Base-by-base conservation (phyloP, 2,329 filamentous ascomycete species). In the Macrophomina phaseolina region DNA sequence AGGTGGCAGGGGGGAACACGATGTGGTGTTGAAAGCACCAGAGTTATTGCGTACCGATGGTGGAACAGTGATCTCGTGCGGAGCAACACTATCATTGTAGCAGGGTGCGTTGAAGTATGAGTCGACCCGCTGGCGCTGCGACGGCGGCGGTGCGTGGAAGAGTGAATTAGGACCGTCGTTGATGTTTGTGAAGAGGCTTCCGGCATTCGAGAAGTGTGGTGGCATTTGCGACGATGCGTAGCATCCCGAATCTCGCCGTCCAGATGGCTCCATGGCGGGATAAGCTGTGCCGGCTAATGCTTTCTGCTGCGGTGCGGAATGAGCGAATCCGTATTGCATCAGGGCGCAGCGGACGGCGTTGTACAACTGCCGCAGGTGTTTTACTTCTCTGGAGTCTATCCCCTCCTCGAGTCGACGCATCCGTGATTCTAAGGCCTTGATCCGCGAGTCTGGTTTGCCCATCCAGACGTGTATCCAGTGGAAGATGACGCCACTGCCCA, bases 391-490 rank as follows among this genome's bases (percentile, higher is more conserved):
- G 5, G 34, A 38, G 5, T 16, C 46, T 42, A 14, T 23, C 4
- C 64, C 65, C 30, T 67, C 65, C 30, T 67, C 65, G 36, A 67
- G 16, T 38, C 36, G 14, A 18, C 58, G 56, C 58, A 67, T 46
- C 9, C 65, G 56, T 4, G 49, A 38, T 23, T 67, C 58, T n/a
- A 67, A 28, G 14, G 60, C 48, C 12, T 51, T 40, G 16, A 63
- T 48, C 11, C 49, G 56, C 14, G 40, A 46, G 40, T 67, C 65
- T 18, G 65, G 65, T 63, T 56, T 67, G 12, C 65, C 65, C 8
- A 67, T 12, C 65, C 65, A 67, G 28, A 67, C 65, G 18, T 67
- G 65, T 23, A 67, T 32, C 65, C 65, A 67, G 18, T 67, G 65
- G 30, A 63, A 51, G 11, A 67, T 49, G 30, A 67, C 48, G 5